These are phyloP conservation scores for Beauveria rudraprayagi DNA, from an alignment of 2,329 filamentous ascomycete species.

Conservation along the genomic window DNA sequence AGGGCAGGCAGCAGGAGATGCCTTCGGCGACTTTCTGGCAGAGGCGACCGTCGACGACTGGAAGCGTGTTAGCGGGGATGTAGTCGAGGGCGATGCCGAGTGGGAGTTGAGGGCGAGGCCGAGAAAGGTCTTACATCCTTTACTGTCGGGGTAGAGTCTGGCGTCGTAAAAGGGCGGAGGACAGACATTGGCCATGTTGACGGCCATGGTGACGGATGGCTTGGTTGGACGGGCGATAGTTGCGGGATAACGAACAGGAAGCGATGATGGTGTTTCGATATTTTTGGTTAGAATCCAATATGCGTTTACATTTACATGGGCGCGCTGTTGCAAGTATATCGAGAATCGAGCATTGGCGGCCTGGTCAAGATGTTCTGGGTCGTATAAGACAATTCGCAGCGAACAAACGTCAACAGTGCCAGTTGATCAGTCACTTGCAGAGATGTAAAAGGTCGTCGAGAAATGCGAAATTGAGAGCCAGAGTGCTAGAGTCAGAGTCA, in stretches of 20 bases:
- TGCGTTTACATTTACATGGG: background rate
- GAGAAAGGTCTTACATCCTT: conserved; percentile 54
- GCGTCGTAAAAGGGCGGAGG: conserved; percentile 62
- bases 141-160: conserved; percentile 46
- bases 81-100: background rate
- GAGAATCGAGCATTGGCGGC: background rate
- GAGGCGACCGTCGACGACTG: conserved; percentile 50
- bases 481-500: background rate
- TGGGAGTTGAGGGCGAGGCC: background rate
- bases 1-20: conserved; percentile 76
- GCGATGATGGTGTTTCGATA: background rate
- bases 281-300: background rate
- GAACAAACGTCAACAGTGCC: background rate
- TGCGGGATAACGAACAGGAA: background rate
- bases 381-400: background rate
- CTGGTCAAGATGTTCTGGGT: background rate
- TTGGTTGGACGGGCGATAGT: background rate
- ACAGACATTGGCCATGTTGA: conserved; percentile 38
- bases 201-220: background rate
- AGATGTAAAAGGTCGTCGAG: background rate
- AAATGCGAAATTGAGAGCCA: background rate
- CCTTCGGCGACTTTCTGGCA: conserved; percentile 41
- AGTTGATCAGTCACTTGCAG: background rate
- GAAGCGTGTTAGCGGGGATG: conserved; percentile 8
- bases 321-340: background rate